A percentile compares a stretch with the other conserved stretches of the same genome.
phyloP scores from a whole-genome alignment of 192 early-diverging fungal species.

The Ramicandelaber brevisporus region DNA sequence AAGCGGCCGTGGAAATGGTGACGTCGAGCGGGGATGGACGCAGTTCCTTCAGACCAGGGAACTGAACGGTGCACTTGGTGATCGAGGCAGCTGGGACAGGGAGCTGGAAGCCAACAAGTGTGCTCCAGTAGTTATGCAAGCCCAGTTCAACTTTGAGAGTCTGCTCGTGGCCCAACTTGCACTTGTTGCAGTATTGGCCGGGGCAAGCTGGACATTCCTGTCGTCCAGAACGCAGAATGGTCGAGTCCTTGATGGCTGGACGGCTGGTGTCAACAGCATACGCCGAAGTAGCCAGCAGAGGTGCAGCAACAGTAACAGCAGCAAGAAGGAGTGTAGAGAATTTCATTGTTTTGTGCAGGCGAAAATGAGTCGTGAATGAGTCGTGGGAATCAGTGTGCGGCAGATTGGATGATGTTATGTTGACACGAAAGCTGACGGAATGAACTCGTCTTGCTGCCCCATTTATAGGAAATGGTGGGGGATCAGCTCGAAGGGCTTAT shows the following conservation, averaged over 20 bases:
- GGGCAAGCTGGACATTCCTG: conserved; percentile 14
- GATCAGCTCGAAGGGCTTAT: no score
- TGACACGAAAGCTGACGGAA: no score
- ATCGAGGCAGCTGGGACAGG: conserved; percentile 5
- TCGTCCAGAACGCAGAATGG: conserved; percentile 12
- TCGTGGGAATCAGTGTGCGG: no score
- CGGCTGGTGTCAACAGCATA: no score
- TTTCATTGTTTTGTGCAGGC: no score
- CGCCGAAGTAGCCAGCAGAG: no score
- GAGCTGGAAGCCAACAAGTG: conserved; percentile 12
- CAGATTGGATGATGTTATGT: no score
- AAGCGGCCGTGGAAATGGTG: conserved; percentile 3
- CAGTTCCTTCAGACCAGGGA: conserved; percentile 9
- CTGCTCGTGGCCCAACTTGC: conserved; percentile 9
- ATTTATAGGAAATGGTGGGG: no score
- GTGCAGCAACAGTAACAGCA: no score
- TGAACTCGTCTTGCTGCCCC: no score
- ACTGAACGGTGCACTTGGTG: conserved; percentile 9
- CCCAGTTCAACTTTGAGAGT: conserved; percentile 10
- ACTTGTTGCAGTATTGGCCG: conserved; percentile 14
- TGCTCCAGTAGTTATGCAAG: conserved; percentile 5
- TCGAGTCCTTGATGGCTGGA: conserved; percentile 17
- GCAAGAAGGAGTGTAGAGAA: no score
- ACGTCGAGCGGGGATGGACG: conserved; percentile 5
- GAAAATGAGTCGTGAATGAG: no score